Percentiles rank a stretch among this genome's conserved stretches.
Evolutionary conservation across 1,284 basidiomycete genomes (phyloP).

Genomic region (Tremellales sp.): DNA sequence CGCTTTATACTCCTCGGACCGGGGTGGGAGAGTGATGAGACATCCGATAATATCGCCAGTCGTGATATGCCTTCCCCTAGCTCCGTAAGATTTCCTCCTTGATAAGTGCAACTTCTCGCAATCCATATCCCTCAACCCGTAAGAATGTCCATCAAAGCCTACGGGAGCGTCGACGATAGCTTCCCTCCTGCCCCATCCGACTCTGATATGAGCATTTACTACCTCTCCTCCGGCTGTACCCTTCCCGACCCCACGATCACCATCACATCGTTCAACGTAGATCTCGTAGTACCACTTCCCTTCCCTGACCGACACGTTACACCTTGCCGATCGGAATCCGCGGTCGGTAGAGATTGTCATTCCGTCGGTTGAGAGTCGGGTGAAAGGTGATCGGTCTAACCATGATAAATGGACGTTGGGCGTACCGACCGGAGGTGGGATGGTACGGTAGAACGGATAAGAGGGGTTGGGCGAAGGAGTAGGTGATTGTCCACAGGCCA

Average conservation of each 20-base stretch:
- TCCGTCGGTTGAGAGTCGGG: slow-evolving; percentile 78
- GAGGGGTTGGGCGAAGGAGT: slow-evolving; percentile 30
- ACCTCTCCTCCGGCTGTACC: slow-evolving; percentile 27
- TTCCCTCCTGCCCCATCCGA: slow-evolving; percentile 90
- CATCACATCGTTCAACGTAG: slow-evolving; percentile 65
- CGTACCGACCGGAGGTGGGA: slow-evolving; percentile 33
- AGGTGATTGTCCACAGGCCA: slow-evolving; percentile 47
- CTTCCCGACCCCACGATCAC: slow-evolving; percentile 51
- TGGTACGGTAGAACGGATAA: slow-evolving; percentile 43
- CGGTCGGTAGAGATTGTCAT: slow-evolving; percentile 72
- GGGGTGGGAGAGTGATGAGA: slow-evolving; percentile 60
- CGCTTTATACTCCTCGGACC: slow-evolving; percentile 41
- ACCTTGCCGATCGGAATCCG: slow-evolving; percentile 84
- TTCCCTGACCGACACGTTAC: slow-evolving; percentile 81
- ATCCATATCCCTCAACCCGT: slow-evolving; percentile 82
- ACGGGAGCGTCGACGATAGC: slow-evolving; percentile 87
- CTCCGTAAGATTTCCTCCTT: slow-evolving; percentile 67
- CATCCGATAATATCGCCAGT: slow-evolving; percentile 90
- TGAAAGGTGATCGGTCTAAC: slow-evolving; percentile 54
- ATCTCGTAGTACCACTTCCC: slow-evolving; percentile 96
- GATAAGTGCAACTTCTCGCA: slow-evolving; percentile 88
- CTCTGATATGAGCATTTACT: slow-evolving; percentile 65
- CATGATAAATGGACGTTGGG: slow-evolving; percentile 47
- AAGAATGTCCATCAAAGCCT: slow-evolving; percentile 90
- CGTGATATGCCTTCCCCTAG: slow-evolving; percentile 55